Conservation (phyloP, 2,329 filamentous ascomycete genomes). For the Clonostachys sp. region DNA sequence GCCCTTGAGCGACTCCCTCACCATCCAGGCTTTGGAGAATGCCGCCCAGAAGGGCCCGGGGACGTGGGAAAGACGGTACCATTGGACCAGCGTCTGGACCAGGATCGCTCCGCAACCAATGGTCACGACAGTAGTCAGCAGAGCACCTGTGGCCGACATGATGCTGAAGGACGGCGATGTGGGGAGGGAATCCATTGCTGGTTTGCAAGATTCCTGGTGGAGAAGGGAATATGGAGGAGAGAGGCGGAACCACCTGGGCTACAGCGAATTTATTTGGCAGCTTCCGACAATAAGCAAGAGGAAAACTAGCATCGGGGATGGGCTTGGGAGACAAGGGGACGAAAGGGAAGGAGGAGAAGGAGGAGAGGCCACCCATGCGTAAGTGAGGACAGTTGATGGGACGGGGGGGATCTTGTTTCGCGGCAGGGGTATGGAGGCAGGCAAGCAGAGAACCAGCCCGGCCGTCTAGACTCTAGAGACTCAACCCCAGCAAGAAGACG, state of each 20-base stretch:
- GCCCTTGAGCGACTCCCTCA: slow-evolving; percentile 14
- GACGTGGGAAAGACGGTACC: slow-evolving; percentile 24
- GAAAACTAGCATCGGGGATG: no score
- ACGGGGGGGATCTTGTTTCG: no score
- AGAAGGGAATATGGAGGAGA: neutral
- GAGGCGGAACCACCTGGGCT: no score
- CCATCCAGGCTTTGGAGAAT: slow-evolving; percentile 24
- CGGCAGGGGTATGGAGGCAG: no score
- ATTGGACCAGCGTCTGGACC: slow-evolving; percentile 8
- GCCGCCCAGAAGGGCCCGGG: slow-evolving; percentile 24
- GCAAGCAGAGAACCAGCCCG: neutral
- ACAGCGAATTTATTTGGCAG: no score
- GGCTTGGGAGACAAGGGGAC: no score
- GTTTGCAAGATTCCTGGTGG: neutral
- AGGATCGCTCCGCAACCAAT: slow-evolving; percentile 7
- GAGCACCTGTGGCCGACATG: neutral
- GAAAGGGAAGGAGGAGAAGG: no score
- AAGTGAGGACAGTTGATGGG: no score
- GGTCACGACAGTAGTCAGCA: slow-evolving; percentile 3
- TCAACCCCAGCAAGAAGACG: neutral
- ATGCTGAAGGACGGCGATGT: neutral
- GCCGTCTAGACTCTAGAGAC: neutral
- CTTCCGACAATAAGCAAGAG: no score
- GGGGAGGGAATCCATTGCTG: neutral
- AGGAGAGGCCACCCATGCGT: no score